Evolutionary conservation across 164 flowering plant species (phyloP), one percentile per base, ranked within the genome.

Genomic region (Stephania cephalantha): DNA sequence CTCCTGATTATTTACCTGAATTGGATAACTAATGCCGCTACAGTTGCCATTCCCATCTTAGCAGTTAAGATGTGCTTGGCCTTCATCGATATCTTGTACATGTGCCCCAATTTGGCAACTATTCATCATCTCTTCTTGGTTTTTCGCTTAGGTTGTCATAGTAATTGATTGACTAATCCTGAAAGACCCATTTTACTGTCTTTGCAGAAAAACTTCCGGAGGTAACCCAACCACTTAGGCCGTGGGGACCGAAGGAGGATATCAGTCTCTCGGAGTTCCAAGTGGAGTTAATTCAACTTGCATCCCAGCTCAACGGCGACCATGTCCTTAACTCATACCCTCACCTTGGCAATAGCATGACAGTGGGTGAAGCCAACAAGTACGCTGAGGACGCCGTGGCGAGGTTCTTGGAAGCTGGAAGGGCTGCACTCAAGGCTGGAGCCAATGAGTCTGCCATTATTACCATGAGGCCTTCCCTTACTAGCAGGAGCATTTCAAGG

Each of bases 361-460:
- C 88, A 0, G 99, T 92, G 31, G 85, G 79, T 71, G 87, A 88
- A 85, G 99, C 89, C 68, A 90, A 91, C 84, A 53, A 70, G 42
- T 95, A 95, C 67, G 97, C 91, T 0, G 96, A 92, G 76, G 97
- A 90, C 83, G 95, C 99, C n/a, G 94, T 95, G 9, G 78, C 79
- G 76, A 87, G 97, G 82, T 95, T 95, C 82, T 73, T 93, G 68
- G 98, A 95, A 84, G 99, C 99, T 12, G 98, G 97, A 68, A 87
- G 83, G 73, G 88, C 90, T 70, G 99, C 99, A 42, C 69, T 90
- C 10, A 85, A 78, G 79, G 93, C 95, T 30, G 99, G 99, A 75
- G 99, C 98, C 6, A 89, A 93, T 75, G 97, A 91, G 44, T 87
- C 97, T 64, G 88, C 91, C n/a, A 85, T 93, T 73, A 93, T 93